phyloP scores from a whole-genome alignment of 2,329 filamentous ascomycete genomes.

The Xylaria sp. region DNA sequence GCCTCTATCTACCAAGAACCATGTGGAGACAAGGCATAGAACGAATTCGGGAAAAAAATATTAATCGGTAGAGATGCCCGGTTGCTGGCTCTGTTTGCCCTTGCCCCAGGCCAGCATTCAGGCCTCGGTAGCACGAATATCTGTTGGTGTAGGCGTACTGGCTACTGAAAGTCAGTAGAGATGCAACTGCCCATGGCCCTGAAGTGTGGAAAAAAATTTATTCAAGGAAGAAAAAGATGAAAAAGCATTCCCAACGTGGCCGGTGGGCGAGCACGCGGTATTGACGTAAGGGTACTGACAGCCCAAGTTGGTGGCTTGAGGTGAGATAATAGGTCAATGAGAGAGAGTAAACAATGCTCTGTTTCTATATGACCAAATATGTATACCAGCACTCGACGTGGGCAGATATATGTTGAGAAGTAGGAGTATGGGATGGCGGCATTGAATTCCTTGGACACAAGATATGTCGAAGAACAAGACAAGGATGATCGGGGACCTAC shows the following conservation, averaged over 20 bases:
- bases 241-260: background rate
- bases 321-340: background rate
- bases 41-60: background rate
- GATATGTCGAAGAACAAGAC: background rate
- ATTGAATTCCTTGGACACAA: background rate
- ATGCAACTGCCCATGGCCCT: background rate
- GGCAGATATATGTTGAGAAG: background rate
- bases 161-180: background rate
- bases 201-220: background rate
- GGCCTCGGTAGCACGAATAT: background rate
- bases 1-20: background rate
- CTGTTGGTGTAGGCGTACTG: background rate
- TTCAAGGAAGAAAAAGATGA: background rate
- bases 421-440: background rate
- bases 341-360: conserved; percentile 4
- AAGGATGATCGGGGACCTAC: background rate
- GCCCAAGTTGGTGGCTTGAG: background rate
- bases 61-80: background rate
- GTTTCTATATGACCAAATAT: background rate
- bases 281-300: background rate
- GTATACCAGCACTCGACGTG: background rate
- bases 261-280: background rate
- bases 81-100: conserved; percentile 4
- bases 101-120: background rate
- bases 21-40: background rate